Evolutionary conservation across 2,329 filamentous ascomycete genomes (phyloP).

Genomic region (Xylaria digitata): DNA sequence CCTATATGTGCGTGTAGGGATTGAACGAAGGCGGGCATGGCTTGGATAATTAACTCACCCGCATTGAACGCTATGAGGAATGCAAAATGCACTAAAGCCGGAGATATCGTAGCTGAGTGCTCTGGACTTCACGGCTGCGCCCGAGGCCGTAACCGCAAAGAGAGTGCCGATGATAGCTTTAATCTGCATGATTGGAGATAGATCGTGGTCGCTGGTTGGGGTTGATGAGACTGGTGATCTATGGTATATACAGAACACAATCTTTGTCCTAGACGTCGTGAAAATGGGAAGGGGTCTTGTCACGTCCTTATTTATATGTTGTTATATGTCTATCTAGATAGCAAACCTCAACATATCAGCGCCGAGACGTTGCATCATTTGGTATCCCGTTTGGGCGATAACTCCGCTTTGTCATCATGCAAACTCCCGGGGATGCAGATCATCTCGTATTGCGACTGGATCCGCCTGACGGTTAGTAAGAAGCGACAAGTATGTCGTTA

Average conservation of each 20-base stretch:
- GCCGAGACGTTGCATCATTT: constrained; percentile 4
- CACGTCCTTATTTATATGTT: constrained; percentile 8
- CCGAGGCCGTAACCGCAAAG: constrained; percentile 28
- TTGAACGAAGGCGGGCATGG: neutral
- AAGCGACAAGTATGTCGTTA: constrained; percentile 5
- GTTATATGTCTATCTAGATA: neutral
- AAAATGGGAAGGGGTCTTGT: too few relatives aligned
- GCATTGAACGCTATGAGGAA: constrained; percentile 29
- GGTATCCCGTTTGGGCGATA: constrained; percentile 21
- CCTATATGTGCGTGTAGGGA: neutral
- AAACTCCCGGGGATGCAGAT: constrained; percentile 28
- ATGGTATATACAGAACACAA: too few relatives aligned
- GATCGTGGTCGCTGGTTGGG: neutral
- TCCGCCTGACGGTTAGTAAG: constrained; percentile 16
- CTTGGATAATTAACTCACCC: constrained; percentile 21
- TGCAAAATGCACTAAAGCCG: constrained; percentile 29
- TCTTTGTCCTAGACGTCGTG: too few relatives aligned
- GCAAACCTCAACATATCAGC: neutral
- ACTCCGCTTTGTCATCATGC: constrained; percentile 25
- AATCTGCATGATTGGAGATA: constrained; percentile 25
- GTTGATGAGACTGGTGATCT: too few relatives aligned
- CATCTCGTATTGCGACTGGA: constrained; percentile 32
- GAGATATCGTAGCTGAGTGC: constrained; percentile 17
- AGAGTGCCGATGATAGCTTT: constrained; percentile 24
- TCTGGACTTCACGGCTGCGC: constrained; percentile 23